Evolutionary conservation across 2,329 filamentous ascomycete genomes (phyloP), one percentile per base, ranked within the genome.

Genomic region (Nannizziopsis arthrosporioides): DNA sequence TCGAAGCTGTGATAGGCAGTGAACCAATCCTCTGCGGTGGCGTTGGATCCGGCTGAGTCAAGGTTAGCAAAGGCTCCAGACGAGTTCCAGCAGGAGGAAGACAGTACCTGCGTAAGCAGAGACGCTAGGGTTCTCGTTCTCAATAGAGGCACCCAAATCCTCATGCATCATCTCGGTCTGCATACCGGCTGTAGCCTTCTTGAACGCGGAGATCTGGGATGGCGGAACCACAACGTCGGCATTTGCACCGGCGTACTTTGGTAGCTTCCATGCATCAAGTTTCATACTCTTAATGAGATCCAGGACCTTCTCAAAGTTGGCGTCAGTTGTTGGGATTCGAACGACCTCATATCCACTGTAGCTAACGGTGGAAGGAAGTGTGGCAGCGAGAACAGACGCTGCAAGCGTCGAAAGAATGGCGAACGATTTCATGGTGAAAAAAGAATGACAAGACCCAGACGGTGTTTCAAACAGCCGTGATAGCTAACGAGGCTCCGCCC

Each of bases 1-100:
- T 64, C 65, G 53, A 75, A 78, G 1, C 67, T 46, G 51, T 79
- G 75, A 53, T 78, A 78, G 12, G 65, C 62, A 46, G 73, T 65
- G 60, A 76, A 78, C 72, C 73, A 78, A 3, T 68, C 64, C 22
- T 3, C 22, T 15, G 65, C 39, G 47, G 63, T 57, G 12, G 56
- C 57, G 19, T 41, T 35, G n/a, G 55, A 49, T 15, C 52, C 52
- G 34, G 54, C 56, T 57, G 37, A 36, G n/a, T 38, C 30, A n/a
- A 51, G 12, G 31, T 44, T 34, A 47, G 47, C 66, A 27, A 2
- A n/a, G n/a, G 7, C n/a, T 15, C 31, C 58, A 53, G 11, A 10
- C 6, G 8, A 4, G 12, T 69, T 64, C 71, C 63, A 19, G 62
- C 59, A 3, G 55, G 53, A 38, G 49, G 5, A 46, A n/a, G 53